Conservation (phyloP, 805 yeast genomes). For the Vanderwaltozyma yarrowii region DNA sequence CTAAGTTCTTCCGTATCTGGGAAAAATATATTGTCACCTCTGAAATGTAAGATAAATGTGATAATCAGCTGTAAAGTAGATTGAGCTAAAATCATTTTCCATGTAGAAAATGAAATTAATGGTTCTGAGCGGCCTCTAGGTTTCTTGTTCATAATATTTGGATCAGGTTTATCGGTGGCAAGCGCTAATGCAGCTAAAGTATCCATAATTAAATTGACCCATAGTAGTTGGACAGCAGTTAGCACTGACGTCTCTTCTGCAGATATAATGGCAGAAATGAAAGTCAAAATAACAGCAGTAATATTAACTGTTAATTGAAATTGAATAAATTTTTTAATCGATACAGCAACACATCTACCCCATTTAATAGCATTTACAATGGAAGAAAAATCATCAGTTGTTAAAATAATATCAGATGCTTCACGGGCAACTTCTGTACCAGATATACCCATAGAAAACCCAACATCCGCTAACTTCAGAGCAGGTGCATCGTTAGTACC, state of each 20-base stretch:
- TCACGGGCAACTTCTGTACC: slow-evolving; percentile 99
- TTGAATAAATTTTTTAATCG: slow-evolving; percentile 91
- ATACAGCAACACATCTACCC: slow-evolving; percentile 95
- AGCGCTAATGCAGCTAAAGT: slow-evolving; percentile 95
- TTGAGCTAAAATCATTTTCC: slow-evolving; percentile 97
- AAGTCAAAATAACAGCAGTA: slow-evolving; percentile 91
- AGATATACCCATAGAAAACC: slow-evolving; percentile 93
- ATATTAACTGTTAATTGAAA: slow-evolving; percentile 94
- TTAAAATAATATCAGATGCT: slow-evolving; percentile 84
- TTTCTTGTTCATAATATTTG: slow-evolving; percentile 59
- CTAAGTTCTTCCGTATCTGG: slow-evolving; percentile 19
- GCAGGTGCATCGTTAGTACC: slow-evolving; percentile 99
- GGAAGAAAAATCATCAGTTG: slow-evolving; percentile 90
- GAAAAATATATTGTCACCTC: slow-evolving; percentile 54
- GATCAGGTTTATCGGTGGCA: slow-evolving; percentile 95
- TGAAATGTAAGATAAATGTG: slow-evolving; percentile 75
- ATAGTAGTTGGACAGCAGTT: slow-evolving; percentile 92
- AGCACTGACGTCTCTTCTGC: slow-evolving; percentile 73
- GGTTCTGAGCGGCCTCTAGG: slow-evolving; percentile 79
- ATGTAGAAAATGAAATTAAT: slow-evolving; percentile 82
- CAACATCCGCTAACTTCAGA: slow-evolving; percentile 87
- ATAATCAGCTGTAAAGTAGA: slow-evolving; percentile 65
- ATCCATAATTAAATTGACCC: slow-evolving; percentile 98
- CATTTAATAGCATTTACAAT: slow-evolving; percentile 95
- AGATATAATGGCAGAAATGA: slow-evolving; percentile 85